These are phyloP conservation scores for Calvatia gigantea DNA, from an alignment of 768 basidiomycete genomes.

Conservation along the genomic window DNA sequence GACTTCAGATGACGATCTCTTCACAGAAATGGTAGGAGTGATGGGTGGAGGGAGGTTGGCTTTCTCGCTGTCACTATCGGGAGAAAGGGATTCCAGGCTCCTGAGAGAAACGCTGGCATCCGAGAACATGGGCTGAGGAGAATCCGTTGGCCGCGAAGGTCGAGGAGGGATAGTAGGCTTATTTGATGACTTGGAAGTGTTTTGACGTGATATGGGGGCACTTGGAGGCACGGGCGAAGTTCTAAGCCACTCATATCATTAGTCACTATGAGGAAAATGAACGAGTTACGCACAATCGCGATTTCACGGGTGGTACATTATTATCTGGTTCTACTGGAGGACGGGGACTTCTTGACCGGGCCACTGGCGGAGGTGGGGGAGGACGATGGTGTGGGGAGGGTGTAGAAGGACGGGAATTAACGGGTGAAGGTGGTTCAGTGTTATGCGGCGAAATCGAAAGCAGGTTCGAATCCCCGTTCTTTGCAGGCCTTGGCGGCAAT, in stretches of 20 bases:
- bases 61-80: not conserved
- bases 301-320: not conserved
- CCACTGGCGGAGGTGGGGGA: not conserved
- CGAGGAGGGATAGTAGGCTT: conserved; percentile 25
- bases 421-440: conserved; percentile 3
- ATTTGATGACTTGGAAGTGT: conserved; percentile 13
- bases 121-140: conserved; percentile 15
- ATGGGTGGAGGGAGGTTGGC: conserved; percentile 3
- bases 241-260: not conserved
- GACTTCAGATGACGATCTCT: conserved; percentile 11
- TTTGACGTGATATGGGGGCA: conserved; percentile 13
- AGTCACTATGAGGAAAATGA: not conserved
- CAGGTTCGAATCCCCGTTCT: not conserved
- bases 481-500: not conserved
- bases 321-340: not conserved
- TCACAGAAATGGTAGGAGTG: conserved; percentile 21
- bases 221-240: not conserved
- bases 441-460: conserved; percentile 4
- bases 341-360: conserved; percentile 6
- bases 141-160: conserved; percentile 9
- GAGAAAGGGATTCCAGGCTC: not conserved
- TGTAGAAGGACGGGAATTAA: not conserved
- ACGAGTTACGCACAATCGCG: not conserved
- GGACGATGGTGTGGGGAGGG: conserved; percentile 9
- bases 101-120: conserved; percentile 12